Percentiles rank a stretch among this genome's conserved stretches.
Conservation (phyloP, 2,329 filamentous ascomycete species). For the Magnaporthiopsis incrustans region DNA sequence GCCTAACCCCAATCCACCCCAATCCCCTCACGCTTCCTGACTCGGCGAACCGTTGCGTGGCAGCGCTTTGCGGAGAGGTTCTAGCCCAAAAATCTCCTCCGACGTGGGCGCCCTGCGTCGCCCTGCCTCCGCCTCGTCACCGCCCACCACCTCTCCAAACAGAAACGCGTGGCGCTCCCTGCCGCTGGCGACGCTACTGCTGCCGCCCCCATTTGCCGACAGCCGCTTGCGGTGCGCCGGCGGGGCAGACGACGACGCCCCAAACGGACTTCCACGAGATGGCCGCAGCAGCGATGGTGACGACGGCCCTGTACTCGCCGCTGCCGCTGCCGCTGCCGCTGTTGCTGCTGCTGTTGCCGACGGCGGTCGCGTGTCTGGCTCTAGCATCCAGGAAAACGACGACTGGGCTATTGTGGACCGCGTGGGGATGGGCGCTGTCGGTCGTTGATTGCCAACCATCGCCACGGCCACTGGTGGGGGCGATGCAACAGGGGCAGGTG, state of each 20-base stretch:
- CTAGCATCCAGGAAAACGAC: conserved; percentile 74
- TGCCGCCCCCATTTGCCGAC: background rate
- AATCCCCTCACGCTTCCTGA: background rate
- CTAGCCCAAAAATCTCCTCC: conserved; percentile 48
- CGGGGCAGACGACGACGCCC: conserved; percentile 22
- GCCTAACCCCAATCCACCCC: background rate
- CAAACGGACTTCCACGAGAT: conserved; percentile 1
- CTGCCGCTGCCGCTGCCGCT: background rate
- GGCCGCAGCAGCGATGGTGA: background rate
- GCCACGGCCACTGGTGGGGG: conserved; percentile 4
- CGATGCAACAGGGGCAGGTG: conserved; percentile 1
- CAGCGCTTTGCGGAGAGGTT: conserved; percentile 32
- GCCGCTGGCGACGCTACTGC: conserved; percentile 19
- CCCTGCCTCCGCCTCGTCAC: conserved; percentile 19
- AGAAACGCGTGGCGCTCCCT: conserved; percentile 51
- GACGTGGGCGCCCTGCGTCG: conserved; percentile 26
- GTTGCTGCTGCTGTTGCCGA: conserved; percentile 1
- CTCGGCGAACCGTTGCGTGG: background rate
- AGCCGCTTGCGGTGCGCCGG: conserved; percentile 13
- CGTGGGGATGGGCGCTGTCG: conserved; percentile 42
- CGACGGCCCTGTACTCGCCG: conserved; percentile 1
- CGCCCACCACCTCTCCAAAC: conserved; percentile 42
- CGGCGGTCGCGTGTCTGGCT: conserved; percentile 33
- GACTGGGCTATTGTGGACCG: conserved; percentile 64
- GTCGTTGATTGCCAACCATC: conserved; percentile 13